Evolutionary conservation across 129 eudicot genomes (phyloP).

Genomic region (Ambrosia trifida): DNA sequence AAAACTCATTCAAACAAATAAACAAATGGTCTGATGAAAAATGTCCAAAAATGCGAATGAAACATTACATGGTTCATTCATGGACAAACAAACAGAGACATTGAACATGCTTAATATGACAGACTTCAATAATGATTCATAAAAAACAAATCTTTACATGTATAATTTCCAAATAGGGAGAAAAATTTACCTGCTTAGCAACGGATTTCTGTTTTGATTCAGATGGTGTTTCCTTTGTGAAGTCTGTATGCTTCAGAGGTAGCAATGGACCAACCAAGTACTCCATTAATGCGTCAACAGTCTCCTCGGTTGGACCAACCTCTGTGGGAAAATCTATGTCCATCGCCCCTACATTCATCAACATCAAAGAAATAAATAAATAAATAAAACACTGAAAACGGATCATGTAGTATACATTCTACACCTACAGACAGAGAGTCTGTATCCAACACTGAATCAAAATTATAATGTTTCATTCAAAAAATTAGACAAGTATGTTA

Average conservation of each 20-base stretch:
- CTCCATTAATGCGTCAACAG: slow-evolving; percentile 51
- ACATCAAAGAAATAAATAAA: neutral
- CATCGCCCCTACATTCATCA: slow-evolving; percentile 26
- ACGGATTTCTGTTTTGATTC: slow-evolving; percentile 45
- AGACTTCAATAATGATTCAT: neutral
- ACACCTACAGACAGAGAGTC: neutral
- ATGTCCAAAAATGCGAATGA: neutral
- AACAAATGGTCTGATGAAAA: neutral
- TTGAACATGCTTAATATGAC: neutral
- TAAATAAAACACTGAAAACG: neutral
- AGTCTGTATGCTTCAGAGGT: slow-evolving; percentile 37
- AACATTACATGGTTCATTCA: neutral
- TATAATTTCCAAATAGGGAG: neutral
- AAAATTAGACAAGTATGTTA: neutral
- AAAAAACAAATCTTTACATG: neutral
- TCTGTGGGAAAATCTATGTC: slow-evolving; percentile 34
- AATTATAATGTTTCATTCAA: neutral
- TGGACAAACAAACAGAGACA: neutral
- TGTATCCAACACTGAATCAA: neutral
- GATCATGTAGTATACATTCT: neutral
- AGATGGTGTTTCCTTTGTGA: slow-evolving; percentile 30
- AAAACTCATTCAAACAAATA: slow-evolving; percentile 5
- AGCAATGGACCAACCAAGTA: slow-evolving; percentile 63
- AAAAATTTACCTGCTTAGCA: slow-evolving; percentile 55
- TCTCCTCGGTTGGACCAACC: slow-evolving; percentile 54